Conservation (phyloP, 75 land plant species). For the Isoetes taiwanensis region DNA sequence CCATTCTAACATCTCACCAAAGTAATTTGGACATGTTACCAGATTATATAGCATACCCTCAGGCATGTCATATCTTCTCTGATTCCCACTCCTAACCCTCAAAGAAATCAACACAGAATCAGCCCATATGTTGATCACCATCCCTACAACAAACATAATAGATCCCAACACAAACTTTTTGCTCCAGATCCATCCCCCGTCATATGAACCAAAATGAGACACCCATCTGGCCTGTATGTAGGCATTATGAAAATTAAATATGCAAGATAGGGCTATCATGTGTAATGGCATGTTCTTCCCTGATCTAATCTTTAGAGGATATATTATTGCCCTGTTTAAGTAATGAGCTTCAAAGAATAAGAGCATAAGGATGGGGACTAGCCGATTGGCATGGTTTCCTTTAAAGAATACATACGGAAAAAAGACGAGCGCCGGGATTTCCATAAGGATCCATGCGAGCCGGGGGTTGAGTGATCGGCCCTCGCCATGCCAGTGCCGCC, state of each 20-base stretch:
- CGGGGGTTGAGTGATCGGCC: no score
- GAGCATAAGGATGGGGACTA: neutral
- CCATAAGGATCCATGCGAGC: constrained; percentile 4
- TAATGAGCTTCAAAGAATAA: neutral
- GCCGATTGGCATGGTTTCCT: neutral
- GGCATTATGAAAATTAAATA: neutral
- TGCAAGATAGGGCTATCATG: neutral
- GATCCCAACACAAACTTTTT: neutral
- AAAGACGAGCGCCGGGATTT: neutral
- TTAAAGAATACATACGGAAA: neutral
- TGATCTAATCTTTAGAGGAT: neutral
- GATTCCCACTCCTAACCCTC: neutral
- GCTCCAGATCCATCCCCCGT: neutral
- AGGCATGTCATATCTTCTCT: constrained; percentile 7
- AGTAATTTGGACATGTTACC: constrained; percentile 1
- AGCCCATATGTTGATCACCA: constrained; percentile 1
- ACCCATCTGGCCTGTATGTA: constrained; percentile 2
- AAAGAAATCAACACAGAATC: neutral
- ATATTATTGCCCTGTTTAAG: neutral
- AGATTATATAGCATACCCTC: neutral
- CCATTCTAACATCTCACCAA: constrained; percentile 1
- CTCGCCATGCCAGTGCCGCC: no score
- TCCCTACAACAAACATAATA: neutral
- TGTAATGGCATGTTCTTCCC: neutral
- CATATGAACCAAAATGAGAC: neutral